A percentile compares a stretch with the other conserved stretches of the same genome.
These are phyloP conservation scores for Sporothrix sp. DNA, from an alignment of 2,329 filamentous ascomycete species.

Conservation along the genomic window DNA sequence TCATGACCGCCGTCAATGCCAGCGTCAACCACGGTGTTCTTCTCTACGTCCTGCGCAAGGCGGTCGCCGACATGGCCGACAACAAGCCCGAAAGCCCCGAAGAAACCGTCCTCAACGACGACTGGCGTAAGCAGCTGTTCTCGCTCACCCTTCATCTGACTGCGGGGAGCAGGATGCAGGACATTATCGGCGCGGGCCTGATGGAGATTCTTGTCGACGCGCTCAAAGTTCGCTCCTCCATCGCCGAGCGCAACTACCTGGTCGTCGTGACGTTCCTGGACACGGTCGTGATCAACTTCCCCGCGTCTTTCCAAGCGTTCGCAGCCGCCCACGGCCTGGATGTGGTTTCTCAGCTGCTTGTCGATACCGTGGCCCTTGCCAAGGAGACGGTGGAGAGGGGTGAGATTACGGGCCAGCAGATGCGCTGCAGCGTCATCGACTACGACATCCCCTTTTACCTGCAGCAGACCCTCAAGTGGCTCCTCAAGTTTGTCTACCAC, in stretches of 20 bases:
- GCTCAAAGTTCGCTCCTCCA: slow-evolving; percentile 67
- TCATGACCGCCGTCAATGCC: slow-evolving; percentile 82
- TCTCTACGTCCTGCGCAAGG: slow-evolving; percentile 85
- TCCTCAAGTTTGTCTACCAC: slow-evolving; percentile 93
- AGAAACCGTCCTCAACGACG: slow-evolving; percentile 59
- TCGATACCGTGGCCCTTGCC: slow-evolving; percentile 65
- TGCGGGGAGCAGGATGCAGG: slow-evolving; percentile 61
- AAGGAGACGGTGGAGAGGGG: slow-evolving; percentile 56
- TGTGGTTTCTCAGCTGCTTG: slow-evolving; percentile 77
- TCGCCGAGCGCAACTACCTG: slow-evolving; percentile 75
- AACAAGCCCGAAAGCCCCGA: slow-evolving; percentile 47
- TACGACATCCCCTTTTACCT: slow-evolving; percentile 90
- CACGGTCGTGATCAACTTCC: slow-evolving; percentile 73
- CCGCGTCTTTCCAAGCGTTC: slow-evolving; percentile 74
- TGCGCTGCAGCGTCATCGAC: slow-evolving; percentile 75
- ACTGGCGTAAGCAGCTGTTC: slow-evolving; percentile 87
- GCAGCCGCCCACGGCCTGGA: slow-evolving; percentile 78
- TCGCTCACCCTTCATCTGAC: slow-evolving; percentile 77
- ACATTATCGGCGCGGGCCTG: slow-evolving; percentile 80
- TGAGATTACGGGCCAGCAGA: slow-evolving; percentile 58
- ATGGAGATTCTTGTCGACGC: slow-evolving; percentile 87
- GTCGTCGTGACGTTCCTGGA: slow-evolving; percentile 83
- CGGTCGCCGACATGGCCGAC: slow-evolving; percentile 67
- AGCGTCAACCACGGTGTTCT: slow-evolving; percentile 95
- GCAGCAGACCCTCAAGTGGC: slow-evolving; percentile 85